Conservation (phyloP, 768 basidiomycete species). For the Fomitopsis pulvina region DNA sequence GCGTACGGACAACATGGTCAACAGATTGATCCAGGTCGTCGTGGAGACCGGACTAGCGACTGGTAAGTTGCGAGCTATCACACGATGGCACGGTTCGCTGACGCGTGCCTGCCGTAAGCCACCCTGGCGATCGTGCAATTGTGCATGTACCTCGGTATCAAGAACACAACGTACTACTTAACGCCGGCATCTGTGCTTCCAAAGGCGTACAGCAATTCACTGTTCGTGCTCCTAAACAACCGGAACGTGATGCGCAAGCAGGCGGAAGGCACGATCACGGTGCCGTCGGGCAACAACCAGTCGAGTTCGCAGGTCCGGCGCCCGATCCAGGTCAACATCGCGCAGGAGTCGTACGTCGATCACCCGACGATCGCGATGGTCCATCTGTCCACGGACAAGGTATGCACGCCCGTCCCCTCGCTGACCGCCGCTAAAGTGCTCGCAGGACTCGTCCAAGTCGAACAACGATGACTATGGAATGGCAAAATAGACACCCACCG, state of each 20-base stretch:
- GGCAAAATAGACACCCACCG: too few species aligned
- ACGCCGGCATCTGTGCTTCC: not conserved
- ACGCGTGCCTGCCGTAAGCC: not conserved
- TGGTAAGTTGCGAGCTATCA: not conserved
- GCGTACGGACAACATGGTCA: not conserved
- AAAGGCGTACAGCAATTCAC: not conserved
- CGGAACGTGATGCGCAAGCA: not conserved
- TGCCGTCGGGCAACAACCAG: not conserved
- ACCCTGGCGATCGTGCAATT: not conserved
- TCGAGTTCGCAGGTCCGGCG: not conserved
- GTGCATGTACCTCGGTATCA: not conserved
- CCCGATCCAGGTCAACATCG: not conserved
- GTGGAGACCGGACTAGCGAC: not conserved
- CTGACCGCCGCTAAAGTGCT: too few species aligned
- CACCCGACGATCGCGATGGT: not conserved
- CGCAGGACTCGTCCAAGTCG: too few species aligned
- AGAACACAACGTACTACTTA: not conserved
- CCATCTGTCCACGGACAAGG: not conserved
- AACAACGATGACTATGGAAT: too few species aligned
- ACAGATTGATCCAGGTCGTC: not conserved
- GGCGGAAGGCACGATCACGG: not conserved
- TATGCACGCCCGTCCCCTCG: not conserved
- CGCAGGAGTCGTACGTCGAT: not conserved
- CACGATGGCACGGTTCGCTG: not conserved
- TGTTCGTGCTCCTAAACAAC: not conserved